Base-by-base conservation (phyloP, 2,329 filamentous ascomycete species). In the Paecilomyces niveus region DNA sequence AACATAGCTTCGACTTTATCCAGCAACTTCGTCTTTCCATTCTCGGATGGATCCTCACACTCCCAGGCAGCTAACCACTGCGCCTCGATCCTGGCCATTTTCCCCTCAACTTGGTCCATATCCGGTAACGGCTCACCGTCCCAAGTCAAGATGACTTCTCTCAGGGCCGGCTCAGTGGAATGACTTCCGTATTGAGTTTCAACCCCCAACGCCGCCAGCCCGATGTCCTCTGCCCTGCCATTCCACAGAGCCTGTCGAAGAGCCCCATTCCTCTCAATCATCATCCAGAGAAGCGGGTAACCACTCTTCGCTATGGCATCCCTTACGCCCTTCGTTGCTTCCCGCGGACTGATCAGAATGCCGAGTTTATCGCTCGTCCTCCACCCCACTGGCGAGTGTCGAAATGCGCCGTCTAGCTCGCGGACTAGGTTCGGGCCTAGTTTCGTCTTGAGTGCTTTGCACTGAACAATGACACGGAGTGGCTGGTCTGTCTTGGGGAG, bases 301-400 rank as follows among this genome's bases (percentile, higher is more conserved):
- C 76, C 72, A 68, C 88, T 89, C 59, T 84, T 77, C 3, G 81
- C 81, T 63, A 97, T 68, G 24, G 90, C 85, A 54, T 91, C 86
- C 58, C 89, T 78, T 2, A 95, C 85, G 1, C 92, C 93, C 67
- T 85, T 89, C 0, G 92, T 96, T 32, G 91, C 89, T 56, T 85
- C 80, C 61, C 82, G 80, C 62, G 87, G 85, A 3, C 85, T 83
- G 24, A 89, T 87, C 57, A 97, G 74, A 15, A 96, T 68, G 0
- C 85, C 92, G 33, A 96, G 71, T 5, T 89, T 85, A 13, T 82
- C 80, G 1, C 78, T 71, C 0, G 82, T 84, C 56, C 85, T 80
- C 89, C 89, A 96, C 0, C 87, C 88, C 0, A 81, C 76, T 1
- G 91, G 92, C 6, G 89, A 89, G 11, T 85, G 86, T 1, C 81